Conservation (phyloP, 2,329 filamentous ascomycete genomes). For the Hypoxylon sp. region DNA sequence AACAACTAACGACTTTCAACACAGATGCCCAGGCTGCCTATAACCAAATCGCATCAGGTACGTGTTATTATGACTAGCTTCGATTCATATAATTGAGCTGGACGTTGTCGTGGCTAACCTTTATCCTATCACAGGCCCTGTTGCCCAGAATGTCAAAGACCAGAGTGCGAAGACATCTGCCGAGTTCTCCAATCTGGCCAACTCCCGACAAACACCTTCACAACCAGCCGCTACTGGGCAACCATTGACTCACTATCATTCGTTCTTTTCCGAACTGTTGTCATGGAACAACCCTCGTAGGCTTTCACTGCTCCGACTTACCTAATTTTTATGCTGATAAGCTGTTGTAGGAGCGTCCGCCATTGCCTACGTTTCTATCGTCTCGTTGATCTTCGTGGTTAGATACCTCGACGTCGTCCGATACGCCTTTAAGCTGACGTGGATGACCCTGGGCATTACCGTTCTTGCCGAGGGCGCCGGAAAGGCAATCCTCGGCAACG, state of each 20-base stretch:
- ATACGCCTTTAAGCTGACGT: conserved; percentile 76
- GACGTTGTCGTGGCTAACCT: conserved; percentile 31
- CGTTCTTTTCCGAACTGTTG: conserved; percentile 77
- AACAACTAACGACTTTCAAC: conserved; percentile 52
- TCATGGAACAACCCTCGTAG: conserved; percentile 78
- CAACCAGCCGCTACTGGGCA: conserved; percentile 72
- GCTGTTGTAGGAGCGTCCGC: conserved; percentile 69
- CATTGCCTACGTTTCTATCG: conserved; percentile 72
- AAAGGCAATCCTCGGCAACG: conserved; percentile 72
- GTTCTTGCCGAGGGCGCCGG: conserved; percentile 73
- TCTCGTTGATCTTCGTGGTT: conserved; percentile 72
- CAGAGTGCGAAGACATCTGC: conserved; percentile 68
- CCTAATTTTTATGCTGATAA: conserved; percentile 47
- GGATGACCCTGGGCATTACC: conserved; percentile 72
- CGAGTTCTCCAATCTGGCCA: conserved; percentile 72
- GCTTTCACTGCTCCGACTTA: conserved; percentile 49
- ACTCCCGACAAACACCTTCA: conserved; percentile 68
- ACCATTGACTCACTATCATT: conserved; percentile 78
- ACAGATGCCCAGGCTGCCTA: conserved; percentile 66
- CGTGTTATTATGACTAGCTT: conserved; percentile 33
- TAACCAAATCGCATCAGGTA: conserved; percentile 65
- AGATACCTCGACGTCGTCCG: conserved; percentile 77
- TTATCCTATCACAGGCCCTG: conserved; percentile 62
- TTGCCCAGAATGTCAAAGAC: conserved; percentile 71
- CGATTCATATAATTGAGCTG: not conserved